These are phyloP conservation scores for Eucalyptus sp. DNA, from an alignment of 345 rosid genomes.

Conservation along the genomic window DNA sequence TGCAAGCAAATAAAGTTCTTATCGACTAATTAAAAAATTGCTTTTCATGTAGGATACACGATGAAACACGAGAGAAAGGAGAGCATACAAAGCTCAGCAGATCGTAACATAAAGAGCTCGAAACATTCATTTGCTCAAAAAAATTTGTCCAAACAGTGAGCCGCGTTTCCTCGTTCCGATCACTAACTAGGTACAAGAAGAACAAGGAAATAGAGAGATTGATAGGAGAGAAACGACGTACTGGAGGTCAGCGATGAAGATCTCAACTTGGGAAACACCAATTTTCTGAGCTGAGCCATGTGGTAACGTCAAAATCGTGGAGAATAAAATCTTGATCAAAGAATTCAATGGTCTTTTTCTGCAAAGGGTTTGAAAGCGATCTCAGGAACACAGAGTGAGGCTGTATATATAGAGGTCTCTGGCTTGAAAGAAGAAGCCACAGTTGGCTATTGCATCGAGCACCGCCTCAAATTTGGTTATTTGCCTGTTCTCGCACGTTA, in stretches of 20 bases:
- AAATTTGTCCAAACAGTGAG: neutral
- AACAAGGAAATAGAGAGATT: neutral
- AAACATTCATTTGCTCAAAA: neutral
- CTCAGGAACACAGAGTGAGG: neutral
- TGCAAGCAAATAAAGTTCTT: neutral
- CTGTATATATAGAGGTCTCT: neutral
- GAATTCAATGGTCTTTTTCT: neutral
- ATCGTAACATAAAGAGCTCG: neutral
- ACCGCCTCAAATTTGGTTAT: slow-evolving; percentile 3
- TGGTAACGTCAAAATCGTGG: neutral
- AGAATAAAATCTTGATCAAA: neutral
- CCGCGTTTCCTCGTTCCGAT: neutral
- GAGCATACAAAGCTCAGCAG: neutral
- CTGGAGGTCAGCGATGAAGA: neutral
- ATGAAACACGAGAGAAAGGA: neutral
- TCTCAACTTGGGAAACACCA: neutral
- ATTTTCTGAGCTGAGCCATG: neutral
- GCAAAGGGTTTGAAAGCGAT: neutral
- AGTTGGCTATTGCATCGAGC: neutral
- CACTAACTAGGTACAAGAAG: neutral
- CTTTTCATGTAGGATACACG: neutral
- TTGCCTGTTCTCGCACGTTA: neutral
- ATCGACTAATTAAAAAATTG: neutral
- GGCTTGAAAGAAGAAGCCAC: neutral
- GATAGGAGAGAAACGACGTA: neutral